Evolutionary conservation across 805 yeast genomes (phyloP).

Genomic region (Wickerhamiella kurtzmanii): DNA sequence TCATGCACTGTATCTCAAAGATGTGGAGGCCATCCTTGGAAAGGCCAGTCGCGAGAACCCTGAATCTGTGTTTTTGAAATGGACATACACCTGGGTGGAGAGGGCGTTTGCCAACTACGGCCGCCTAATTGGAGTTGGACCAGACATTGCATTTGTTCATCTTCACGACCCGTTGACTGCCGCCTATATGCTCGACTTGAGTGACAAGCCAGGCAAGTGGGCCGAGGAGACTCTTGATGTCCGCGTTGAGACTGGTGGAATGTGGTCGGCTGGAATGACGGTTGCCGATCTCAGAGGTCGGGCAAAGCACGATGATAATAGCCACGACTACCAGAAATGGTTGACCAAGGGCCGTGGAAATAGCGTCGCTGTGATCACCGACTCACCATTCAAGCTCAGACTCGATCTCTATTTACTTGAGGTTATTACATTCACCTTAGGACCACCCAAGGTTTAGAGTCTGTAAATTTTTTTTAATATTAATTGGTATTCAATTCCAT

Average conservation of each 20-base stretch:
- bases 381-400: conserved; percentile 15
- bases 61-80: conserved; percentile 24
- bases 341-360: conserved; percentile 19
- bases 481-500: no score
- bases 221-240: conserved; percentile 21
- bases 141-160: conserved; percentile 16
- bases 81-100: conserved; percentile 27
- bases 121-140: conserved; percentile 16
- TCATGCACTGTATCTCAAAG: conserved; percentile 20
- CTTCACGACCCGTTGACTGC: conserved; percentile 31
- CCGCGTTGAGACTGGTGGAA: conserved; percentile 29
- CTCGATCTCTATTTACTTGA: conserved; percentile 9
- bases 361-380: conserved; percentile 13
- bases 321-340: conserved; percentile 20
- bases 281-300: conserved; percentile 26
- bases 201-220: conserved; percentile 11
- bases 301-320: conserved; percentile 12
- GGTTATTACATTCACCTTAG: background rate
- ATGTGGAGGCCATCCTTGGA: conserved; percentile 15
- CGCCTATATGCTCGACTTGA: conserved; percentile 22
- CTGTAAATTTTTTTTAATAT: no score
- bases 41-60: conserved; percentile 6
- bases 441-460: background rate
- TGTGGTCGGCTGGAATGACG: conserved; percentile 28
- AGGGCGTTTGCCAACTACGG: conserved; percentile 17